Base-by-base conservation (phyloP, 495 filamentous ascomycete genomes). In the Diplogelasinospora grovesii region DNA sequence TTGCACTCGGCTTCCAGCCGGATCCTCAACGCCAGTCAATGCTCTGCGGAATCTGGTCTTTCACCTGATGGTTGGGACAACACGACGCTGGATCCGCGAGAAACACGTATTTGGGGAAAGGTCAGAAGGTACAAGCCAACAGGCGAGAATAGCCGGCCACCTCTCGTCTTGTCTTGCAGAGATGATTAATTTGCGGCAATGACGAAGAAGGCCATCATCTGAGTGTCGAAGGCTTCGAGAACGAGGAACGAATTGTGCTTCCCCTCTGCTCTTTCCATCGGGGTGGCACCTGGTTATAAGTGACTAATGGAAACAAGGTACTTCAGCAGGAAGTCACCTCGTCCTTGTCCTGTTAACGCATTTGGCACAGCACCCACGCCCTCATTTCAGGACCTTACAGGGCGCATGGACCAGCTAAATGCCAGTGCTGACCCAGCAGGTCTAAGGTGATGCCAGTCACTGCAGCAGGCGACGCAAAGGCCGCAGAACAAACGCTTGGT, bases 211-310 rank as follows among this genome's bases (percentile, higher is more conserved):
- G 33, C 7, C 24, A 22, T 28, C 45, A 46, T 8, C 46, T 24
- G 14, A 31, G 22, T 16, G 16, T 39, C 18, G 36, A 34, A 43
- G 15, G 22, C 49, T 25, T 38, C 23, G 48, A 35, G 43, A 43
- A 27, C 23, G 39, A 49, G 25, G 34, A 29, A 15, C 24, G 34
- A 29, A 15, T 20, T 27, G 23, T 19, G 25, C n/a, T 15, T 23
- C n/a, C 26, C 27, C 30, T 36, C 41, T 18, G 28, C 24, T 40
- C 46, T 41, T 47, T 53, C 43, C 47, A 39, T 25, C 41, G 25
- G 48, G 41, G 45, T 41, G 52, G 44, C 39, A 41, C 52, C 45
- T 44, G 42, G 52, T 46, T 55, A 52, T 55, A 55, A 55, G 41
- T 46, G 41, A 51, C 52, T 45, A 52, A 52, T 48, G 35, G 18